These are phyloP conservation scores for Nicotiana undulata DNA, from an alignment of 257 asterid species.

Conservation along the genomic window DNA sequence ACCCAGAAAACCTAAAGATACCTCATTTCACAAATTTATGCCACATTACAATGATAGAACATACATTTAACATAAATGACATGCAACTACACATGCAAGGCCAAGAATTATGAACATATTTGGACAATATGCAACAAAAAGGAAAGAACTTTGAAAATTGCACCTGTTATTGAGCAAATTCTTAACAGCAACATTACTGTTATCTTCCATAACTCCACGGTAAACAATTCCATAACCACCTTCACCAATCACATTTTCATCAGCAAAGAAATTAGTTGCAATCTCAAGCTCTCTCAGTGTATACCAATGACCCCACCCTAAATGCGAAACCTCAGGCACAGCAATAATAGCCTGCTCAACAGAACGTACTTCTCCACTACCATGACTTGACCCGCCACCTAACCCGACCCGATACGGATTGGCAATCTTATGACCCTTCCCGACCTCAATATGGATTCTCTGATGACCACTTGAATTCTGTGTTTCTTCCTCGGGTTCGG, in stretches of 20 bases:
- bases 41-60: neutral
- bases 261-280: constrained; percentile 54
- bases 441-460: constrained; percentile 47
- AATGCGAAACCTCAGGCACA: constrained; percentile 83
- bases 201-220: constrained; percentile 54
- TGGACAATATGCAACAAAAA: neutral
- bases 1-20: neutral
- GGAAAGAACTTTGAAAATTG: neutral
- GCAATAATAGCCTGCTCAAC: constrained; percentile 28
- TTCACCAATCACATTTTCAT: constrained; percentile 88
- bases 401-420: constrained; percentile 37
- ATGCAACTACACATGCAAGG: neutral
- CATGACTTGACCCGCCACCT: constrained; percentile 45
- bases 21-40: neutral
- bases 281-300: constrained; percentile 79
- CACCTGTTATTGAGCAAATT: constrained; percentile 91
- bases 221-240: constrained; percentile 97
- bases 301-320: constrained; percentile 99
- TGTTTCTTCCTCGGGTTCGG: constrained; percentile 23
- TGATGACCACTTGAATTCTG: constrained; percentile 25
- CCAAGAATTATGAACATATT: neutral
- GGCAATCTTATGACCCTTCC: constrained; percentile 49
- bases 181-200: constrained; percentile 61
- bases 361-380: constrained; percentile 44
- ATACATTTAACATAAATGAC: neutral